Percentiles rank a stretch among this genome's conserved stretches.
These are phyloP conservation scores for Spathaspora hagerdaliae DNA, from an alignment of 805 yeast species.

Conservation along the genomic window DNA sequence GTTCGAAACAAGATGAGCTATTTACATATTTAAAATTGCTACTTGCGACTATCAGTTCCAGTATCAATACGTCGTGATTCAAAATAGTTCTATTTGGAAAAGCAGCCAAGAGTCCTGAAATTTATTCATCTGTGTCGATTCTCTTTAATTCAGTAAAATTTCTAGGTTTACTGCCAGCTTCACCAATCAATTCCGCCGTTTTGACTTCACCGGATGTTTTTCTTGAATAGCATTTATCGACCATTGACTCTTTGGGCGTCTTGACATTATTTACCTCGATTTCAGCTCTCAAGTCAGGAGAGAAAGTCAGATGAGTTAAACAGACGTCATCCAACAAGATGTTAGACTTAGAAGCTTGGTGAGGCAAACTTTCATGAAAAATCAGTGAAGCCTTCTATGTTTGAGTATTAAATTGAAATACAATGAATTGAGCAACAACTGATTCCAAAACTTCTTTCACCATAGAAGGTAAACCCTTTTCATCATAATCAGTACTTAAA, in stretches of 20 bases:
- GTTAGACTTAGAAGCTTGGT: conserved; percentile 89
- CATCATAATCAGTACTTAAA: conserved; percentile 86
- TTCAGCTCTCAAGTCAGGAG: conserved; percentile 95
- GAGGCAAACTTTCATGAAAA: conserved; percentile 88
- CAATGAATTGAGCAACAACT: conserved; percentile 97
- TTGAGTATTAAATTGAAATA: conserved; percentile 97
- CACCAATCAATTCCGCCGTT: conserved; percentile 97
- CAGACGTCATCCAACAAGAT: conserved; percentile 92
- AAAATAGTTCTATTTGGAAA: conserved; percentile 91
- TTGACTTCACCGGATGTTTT: conserved; percentile 97
- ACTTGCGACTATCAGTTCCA: conserved; percentile 66
- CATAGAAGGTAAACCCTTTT: conserved; percentile 97
- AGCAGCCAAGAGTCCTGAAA: conserved; percentile 76
- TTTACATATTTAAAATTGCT: conserved; percentile 1
- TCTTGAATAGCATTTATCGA: conserved; percentile 95
- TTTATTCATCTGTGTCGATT: conserved; percentile 94
- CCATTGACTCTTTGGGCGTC: conserved; percentile 97
- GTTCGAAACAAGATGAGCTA: too few relatives aligned
- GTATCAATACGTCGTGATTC: conserved; percentile 90
- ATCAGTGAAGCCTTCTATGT: conserved; percentile 91
- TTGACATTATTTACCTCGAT: conserved; percentile 98
- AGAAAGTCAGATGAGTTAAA: conserved; percentile 92
- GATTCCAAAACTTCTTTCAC: conserved; percentile 92
- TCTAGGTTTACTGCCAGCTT: conserved; percentile 92
- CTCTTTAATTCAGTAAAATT: conserved; percentile 97